Percentiles rank a stretch among this genome's conserved stretches.
phyloP scores from a whole-genome alignment of 202 grass and related monocot species.

The Zizania palustris region DNA sequence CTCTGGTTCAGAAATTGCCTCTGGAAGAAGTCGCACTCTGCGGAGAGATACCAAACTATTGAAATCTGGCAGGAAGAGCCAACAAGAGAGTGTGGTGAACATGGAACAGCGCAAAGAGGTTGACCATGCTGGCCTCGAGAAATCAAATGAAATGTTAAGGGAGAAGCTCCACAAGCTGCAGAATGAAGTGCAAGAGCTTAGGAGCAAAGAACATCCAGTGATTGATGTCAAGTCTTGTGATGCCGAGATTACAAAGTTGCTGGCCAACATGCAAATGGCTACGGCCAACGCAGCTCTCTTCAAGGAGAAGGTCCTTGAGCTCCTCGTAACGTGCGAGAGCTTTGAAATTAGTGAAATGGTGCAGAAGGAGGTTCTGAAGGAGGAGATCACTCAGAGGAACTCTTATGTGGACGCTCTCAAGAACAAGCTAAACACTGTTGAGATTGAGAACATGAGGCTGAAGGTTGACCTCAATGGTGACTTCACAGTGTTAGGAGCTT shows the following conservation, averaged over 20 bases:
- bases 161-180: slow-evolving; percentile 55
- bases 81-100: slow-evolving; percentile 45
- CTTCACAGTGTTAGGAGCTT: slow-evolving; percentile 57
- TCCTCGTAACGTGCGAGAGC: slow-evolving; percentile 68
- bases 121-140: slow-evolving; percentile 44
- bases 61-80: slow-evolving; percentile 59
- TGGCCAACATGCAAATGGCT: slow-evolving; percentile 66
- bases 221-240: slow-evolving; percentile 64
- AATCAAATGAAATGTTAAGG: slow-evolving; percentile 55
- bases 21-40: slow-evolving; percentile 34
- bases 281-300: slow-evolving; percentile 74
- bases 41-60: slow-evolving; percentile 54
- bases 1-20: slow-evolving; percentile 43
- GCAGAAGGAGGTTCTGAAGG: slow-evolving; percentile 74
- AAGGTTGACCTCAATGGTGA: slow-evolving; percentile 75
- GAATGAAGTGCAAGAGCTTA: slow-evolving; percentile 50
- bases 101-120: slow-evolving; percentile 56
- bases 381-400: slow-evolving; percentile 75
- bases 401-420: slow-evolving; percentile 66
- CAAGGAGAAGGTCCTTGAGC: slow-evolving; percentile 80
- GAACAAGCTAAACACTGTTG: slow-evolving; percentile 68
- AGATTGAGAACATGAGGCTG: slow-evolving; percentile 78
- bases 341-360: slow-evolving; percentile 80
- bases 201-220: slow-evolving; percentile 48
- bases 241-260: slow-evolving; percentile 61